Evolutionary conservation across 176 grass and related monocot genomes (phyloP).

Genomic region (Carex cristatella): DNA sequence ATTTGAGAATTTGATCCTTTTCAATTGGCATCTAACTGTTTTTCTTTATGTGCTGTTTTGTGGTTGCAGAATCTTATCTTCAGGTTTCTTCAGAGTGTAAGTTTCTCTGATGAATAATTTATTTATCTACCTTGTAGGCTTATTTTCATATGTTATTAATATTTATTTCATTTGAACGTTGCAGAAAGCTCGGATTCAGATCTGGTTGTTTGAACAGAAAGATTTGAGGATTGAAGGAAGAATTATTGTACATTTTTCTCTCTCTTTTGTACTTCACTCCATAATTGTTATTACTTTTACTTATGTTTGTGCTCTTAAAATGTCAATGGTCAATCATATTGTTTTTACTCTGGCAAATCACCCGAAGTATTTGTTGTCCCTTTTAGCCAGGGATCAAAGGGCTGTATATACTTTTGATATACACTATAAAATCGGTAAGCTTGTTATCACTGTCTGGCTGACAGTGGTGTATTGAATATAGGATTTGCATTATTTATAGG

Average conservation of each 20-base stretch:
- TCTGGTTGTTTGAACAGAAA: conserved; percentile 98
- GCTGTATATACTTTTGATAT: not conserved
- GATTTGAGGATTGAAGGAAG: conserved; percentile 90
- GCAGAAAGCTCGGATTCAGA: conserved; percentile 98
- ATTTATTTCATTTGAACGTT: conserved; percentile 13
- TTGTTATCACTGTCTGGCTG: not conserved
- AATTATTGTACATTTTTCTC: conserved; percentile 60
- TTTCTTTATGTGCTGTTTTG: not conserved
- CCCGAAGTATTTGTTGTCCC: not conserved
- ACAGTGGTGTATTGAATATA: not conserved
- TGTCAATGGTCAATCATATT: not conserved
- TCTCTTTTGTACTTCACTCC: not conserved
- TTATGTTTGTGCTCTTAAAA: not conserved
- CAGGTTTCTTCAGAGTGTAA: conserved; percentile 97
- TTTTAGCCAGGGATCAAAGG: not conserved
- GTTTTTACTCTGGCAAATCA: not conserved
- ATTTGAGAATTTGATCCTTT: not conserved
- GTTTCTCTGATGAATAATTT: conserved; percentile 15
- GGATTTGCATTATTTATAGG: not conserved
- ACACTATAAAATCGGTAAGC: not conserved
- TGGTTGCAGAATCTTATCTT: conserved; percentile 91
- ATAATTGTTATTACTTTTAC: not conserved
- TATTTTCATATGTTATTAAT: not conserved
- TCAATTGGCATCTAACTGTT: not conserved
- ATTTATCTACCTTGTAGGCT: not conserved